Conservation (phyloP, 1,284 basidiomycete genomes). For the Cystobasidium pallidum region DNA sequence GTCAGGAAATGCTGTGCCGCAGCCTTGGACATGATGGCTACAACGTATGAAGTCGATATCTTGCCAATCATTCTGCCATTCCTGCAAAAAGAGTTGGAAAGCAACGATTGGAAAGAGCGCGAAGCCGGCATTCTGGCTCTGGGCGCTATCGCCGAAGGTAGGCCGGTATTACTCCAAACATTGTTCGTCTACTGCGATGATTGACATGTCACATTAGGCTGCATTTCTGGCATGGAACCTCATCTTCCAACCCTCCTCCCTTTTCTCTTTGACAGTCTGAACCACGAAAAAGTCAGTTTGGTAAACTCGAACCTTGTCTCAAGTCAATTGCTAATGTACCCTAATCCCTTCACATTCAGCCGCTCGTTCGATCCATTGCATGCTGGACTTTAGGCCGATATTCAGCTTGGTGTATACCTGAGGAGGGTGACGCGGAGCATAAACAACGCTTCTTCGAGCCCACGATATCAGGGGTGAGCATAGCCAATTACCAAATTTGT, state of each 20-base stretch:
- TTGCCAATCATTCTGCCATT: constrained; percentile 85
- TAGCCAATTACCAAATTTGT: background rate
- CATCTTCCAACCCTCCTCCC: constrained; percentile 91
- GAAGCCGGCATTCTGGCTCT: constrained; percentile 96
- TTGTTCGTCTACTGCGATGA: constrained; percentile 1
- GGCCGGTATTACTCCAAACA: constrained; percentile 47
- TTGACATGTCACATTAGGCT: constrained; percentile 65
- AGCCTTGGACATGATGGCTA: constrained; percentile 93
- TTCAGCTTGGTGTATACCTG: constrained; percentile 88
- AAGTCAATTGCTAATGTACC: background rate
- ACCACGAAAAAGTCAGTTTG: constrained; percentile 77
- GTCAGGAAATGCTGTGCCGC: constrained; percentile 97
- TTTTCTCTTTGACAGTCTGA: constrained; percentile 85
- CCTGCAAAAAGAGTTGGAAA: constrained; percentile 92
- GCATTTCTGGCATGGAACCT: constrained; percentile 92
- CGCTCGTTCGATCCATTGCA: constrained; percentile 94
- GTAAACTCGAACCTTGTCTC: background rate
- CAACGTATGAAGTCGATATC: constrained; percentile 83
- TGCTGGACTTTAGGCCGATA: constrained; percentile 99
- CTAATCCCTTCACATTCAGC: constrained; percentile 60
- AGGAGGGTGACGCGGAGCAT: constrained; percentile 79
- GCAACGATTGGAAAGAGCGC: constrained; percentile 86
- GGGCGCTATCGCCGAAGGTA: constrained; percentile 97
- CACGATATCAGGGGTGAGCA: constrained; percentile 92
- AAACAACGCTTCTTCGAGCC: constrained; percentile 89